A percentile compares a stretch with the other conserved stretches of the same genome.
Evolutionary conservation across 768 basidiomycete genomes (phyloP).

Genomic region (Piloderma croceum): DNA sequence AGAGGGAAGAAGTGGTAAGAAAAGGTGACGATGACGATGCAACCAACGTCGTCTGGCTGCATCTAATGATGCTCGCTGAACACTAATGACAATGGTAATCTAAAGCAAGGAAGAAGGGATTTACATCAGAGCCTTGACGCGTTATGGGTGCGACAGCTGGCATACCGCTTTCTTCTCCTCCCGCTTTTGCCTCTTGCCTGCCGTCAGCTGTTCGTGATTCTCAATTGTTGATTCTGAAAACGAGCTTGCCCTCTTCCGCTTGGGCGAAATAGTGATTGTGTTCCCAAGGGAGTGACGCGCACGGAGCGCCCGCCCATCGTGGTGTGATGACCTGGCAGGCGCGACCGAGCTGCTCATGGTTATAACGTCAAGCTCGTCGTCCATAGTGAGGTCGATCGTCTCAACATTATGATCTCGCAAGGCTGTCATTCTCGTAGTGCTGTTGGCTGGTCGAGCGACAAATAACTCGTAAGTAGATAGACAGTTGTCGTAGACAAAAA

Average conservation of each 20-base stretch:
- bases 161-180: constrained; percentile 39
- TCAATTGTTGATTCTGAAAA: constrained; percentile 9
- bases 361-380: constrained; percentile 12
- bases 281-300: constrained; percentile 4
- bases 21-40: constrained; percentile 36
- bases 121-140: background rate
- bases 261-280: background rate
- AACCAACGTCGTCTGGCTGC: constrained; percentile 43
- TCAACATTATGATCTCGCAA: too few species aligned
- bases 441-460: too few species aligned
- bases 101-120: constrained; percentile 13
- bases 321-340: background rate
- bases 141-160: background rate
- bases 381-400: too few species aligned
- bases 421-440: too few species aligned
- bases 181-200: constrained; percentile 30
- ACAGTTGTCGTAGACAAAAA: too few species aligned
- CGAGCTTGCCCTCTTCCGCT: constrained; percentile 13
- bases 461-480: too few species aligned
- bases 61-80: constrained; percentile 34
- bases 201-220: constrained; percentile 4
- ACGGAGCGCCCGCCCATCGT: background rate
- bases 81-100: constrained; percentile 37
- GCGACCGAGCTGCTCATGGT: background rate
- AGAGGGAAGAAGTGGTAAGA: constrained; percentile 43